These are phyloP conservation scores for Rhododendron henanense DNA, from an alignment of 148 eudicot species.

Conservation along the genomic window DNA sequence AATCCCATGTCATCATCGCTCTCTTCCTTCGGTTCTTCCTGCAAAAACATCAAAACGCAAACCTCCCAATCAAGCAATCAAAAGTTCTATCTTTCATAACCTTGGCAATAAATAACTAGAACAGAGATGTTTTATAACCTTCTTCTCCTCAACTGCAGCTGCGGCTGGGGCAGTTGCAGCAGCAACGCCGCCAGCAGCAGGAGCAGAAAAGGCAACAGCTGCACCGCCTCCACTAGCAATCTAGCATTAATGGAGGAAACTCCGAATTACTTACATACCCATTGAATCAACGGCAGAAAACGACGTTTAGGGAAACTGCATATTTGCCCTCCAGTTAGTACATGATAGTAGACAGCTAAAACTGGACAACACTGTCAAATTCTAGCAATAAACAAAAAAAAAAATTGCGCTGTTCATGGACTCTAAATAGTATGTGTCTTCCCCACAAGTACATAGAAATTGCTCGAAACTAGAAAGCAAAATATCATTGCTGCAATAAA, in stretches of 20 bases:
- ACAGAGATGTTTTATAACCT: not conserved
- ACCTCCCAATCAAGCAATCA: not conserved
- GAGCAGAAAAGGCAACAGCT: not conserved
- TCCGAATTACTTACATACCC: no score
- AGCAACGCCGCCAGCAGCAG: not conserved
- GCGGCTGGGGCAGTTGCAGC: not conserved
- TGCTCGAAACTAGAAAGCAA: not conserved
- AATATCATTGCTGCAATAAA: not conserved
- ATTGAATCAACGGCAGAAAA: no score
- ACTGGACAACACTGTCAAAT: not conserved
- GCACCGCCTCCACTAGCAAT: not conserved
- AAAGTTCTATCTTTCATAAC: not conserved
- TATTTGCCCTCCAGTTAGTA: not conserved
- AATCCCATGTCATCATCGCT: slow-evolving; percentile 29
- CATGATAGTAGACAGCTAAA: not conserved
- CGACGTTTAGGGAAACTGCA: not conserved
- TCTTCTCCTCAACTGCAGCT: slow-evolving; percentile 10
- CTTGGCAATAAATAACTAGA: not conserved
- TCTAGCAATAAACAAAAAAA: not conserved
- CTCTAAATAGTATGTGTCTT: not conserved
- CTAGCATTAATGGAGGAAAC: no score
- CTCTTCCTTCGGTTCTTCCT: slow-evolving; percentile 26
- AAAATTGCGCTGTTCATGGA: no score
- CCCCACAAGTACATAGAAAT: not conserved
- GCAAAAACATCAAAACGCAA: not conserved